phyloP scores from a whole-genome alignment of 2,329 filamentous ascomycete genomes.

The Apiospora pterosperma region DNA sequence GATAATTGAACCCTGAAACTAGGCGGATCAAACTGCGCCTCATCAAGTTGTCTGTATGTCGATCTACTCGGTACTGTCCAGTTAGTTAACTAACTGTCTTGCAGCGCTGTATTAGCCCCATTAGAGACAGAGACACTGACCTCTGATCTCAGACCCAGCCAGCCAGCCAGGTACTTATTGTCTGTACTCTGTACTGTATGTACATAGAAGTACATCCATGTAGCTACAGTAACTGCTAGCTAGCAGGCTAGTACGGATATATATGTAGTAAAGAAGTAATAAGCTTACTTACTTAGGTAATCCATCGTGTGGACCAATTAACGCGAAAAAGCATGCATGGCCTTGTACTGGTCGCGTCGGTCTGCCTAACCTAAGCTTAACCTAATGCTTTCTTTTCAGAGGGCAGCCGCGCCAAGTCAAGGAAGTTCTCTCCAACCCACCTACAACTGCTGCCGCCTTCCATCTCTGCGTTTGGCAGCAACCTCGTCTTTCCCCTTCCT shows the following conservation, averaged over 20 bases:
- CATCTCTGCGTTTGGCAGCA: background rate
- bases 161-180: too few species aligned
- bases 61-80: too few species aligned
- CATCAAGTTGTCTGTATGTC: too few species aligned
- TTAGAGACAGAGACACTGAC: too few species aligned
- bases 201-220: too few species aligned
- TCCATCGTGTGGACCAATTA: background rate
- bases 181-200: too few species aligned
- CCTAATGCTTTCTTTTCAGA: background rate
- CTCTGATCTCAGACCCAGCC: too few species aligned
- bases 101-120: too few species aligned
- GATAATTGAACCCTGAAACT: constrained; percentile 1
- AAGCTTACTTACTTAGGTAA: constrained; percentile 1
- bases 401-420: background rate
- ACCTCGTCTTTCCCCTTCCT: background rate
- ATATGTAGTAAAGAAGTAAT: too few species aligned
- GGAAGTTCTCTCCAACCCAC: background rate
- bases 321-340: background rate
- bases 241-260: too few species aligned
- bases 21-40: constrained; percentile 5
- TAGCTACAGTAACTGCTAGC: too few species aligned
- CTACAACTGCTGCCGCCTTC: background rate
- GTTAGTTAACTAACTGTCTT: too few species aligned
- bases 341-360: background rate
- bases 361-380: background rate